phyloP scores from a whole-genome alignment of 1,284 basidiomycete genomes.

The Sporisorium exsertum region DNA sequence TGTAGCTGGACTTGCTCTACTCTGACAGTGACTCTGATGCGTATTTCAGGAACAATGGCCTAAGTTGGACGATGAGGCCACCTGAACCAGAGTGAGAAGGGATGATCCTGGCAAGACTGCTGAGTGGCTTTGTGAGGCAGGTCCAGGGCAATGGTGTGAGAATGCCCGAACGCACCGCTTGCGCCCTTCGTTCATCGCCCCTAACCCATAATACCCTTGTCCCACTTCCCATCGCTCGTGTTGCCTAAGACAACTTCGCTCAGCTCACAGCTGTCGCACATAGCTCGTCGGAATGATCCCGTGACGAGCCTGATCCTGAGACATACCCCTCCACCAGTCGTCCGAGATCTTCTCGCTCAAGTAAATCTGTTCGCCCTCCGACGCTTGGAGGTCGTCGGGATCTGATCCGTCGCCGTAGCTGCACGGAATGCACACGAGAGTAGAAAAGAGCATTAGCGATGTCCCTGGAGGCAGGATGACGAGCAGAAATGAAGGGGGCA shows the following conservation, averaged over 20 bases:
- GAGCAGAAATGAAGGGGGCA: background rate
- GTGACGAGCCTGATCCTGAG: constrained; percentile 7
- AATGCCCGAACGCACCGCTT: too few relatives aligned
- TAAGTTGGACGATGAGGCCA: too few relatives aligned
- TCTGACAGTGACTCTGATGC: too few relatives aligned
- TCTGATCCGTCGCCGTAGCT: constrained; percentile 52
- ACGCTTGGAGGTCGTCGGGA: constrained; percentile 50
- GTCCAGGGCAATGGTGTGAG: too few relatives aligned
- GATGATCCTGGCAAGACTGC: too few relatives aligned
- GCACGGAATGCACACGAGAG: background rate
- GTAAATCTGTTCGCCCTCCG: constrained; percentile 48
- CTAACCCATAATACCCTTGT: too few relatives aligned
- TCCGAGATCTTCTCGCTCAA: constrained; percentile 55
- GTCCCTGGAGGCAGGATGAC: background rate
- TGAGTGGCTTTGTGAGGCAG: too few relatives aligned
- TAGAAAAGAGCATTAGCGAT: background rate
- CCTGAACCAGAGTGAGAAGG: too few relatives aligned
- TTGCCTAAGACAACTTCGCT: too few relatives aligned
- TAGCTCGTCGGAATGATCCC: constrained; percentile 62
- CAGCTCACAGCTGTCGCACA: constrained; percentile 33
- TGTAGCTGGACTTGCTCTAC: too few relatives aligned
- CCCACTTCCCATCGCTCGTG: background rate
- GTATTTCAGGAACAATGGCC: too few relatives aligned
- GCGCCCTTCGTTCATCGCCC: too few relatives aligned
- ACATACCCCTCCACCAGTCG: constrained; percentile 59